These are phyloP conservation scores for Nemania sp. DNA, from an alignment of 2,329 filamentous ascomycete species.

Conservation along the genomic window DNA sequence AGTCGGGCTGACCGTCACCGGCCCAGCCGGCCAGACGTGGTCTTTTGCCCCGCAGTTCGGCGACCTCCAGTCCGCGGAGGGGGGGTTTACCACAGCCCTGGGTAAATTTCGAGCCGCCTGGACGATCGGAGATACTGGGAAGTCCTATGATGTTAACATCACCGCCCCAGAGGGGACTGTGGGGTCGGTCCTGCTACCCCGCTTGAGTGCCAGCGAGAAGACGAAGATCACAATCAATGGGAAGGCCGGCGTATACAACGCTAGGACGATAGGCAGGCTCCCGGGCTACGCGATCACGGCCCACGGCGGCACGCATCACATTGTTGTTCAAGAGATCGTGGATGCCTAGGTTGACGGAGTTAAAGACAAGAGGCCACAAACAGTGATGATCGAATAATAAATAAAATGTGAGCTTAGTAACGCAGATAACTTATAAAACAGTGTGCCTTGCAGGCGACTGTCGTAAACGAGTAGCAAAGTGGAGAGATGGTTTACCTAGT, in stretches of 20 bases:
- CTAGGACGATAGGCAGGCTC: conserved; percentile 2
- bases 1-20: conserved; percentile 57
- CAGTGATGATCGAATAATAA: too few relatives aligned
- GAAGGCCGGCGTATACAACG: background rate
- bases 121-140: background rate
- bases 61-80: conserved; percentile 54
- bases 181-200: conserved; percentile 16
- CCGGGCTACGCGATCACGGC: conserved; percentile 5
- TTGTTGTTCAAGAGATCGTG: conserved; percentile 2
- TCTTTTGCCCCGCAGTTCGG: conserved; percentile 56
- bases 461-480: too few relatives aligned
- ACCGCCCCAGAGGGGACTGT: conserved; percentile 9
- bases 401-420: too few relatives aligned
- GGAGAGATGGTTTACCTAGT: too few relatives aligned
- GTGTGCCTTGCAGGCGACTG: too few relatives aligned
- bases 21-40: conserved; percentile 54
- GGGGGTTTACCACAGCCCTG: conserved; percentile 55
- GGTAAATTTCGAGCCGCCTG: conserved; percentile 49
- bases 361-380: too few relatives aligned
- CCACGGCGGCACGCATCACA: conserved; percentile 2
- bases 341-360: background rate
- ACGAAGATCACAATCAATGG: conserved; percentile 19
- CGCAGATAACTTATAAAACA: too few relatives aligned
- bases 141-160: conserved; percentile 19
- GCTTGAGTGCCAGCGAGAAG: background rate